Percentiles rank a stretch among this genome's conserved stretches.
Conservation (phyloP, 805 yeast genomes). For the Nakazawaea laoshanensis region DNA sequence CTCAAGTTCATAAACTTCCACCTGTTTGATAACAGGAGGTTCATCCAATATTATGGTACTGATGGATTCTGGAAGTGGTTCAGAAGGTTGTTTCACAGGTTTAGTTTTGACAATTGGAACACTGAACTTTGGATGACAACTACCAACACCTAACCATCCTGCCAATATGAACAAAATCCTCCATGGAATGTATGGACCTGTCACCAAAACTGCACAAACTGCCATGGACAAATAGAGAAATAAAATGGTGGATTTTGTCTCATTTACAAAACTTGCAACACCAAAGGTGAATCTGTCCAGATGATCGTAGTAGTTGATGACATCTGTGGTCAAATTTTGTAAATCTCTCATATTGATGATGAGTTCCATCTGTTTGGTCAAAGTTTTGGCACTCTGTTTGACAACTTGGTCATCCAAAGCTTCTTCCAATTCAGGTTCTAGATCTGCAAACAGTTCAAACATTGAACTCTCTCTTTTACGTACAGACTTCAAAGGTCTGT, state of each 20-base stretch:
- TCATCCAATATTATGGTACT: conserved; percentile 64
- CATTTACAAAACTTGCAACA: conserved; percentile 66
- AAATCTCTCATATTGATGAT: conserved; percentile 64
- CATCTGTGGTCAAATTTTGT: conserved; percentile 53
- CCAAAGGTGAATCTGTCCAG: conserved; percentile 50
- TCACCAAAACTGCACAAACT: conserved; percentile 30
- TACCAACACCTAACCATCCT: conserved; percentile 47
- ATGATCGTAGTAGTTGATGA: conserved; percentile 40
- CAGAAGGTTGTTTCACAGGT: conserved; percentile 22
- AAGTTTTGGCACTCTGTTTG: conserved; percentile 4
- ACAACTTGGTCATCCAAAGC: background rate
- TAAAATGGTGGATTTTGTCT: conserved; percentile 54
- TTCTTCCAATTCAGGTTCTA: background rate
- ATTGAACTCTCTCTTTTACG: conserved; percentile 47
- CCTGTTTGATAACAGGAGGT: conserved; percentile 47
- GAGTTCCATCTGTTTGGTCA: conserved; percentile 25
- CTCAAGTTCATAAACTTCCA: conserved; percentile 74
- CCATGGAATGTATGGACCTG: conserved; percentile 58
- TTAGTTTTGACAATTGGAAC: conserved; percentile 17
- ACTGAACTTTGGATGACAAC: conserved; percentile 53
- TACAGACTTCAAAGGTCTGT: conserved; percentile 33
- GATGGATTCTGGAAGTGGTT: too few species aligned
- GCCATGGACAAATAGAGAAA: conserved; percentile 30
- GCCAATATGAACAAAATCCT: conserved; percentile 40
- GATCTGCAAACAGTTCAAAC: conserved; percentile 25